Evolutionary conservation across 202 grass and related monocot genomes (phyloP), one percentile per base, ranked within the genome.

Genomic region (Setaria italica): DNA sequence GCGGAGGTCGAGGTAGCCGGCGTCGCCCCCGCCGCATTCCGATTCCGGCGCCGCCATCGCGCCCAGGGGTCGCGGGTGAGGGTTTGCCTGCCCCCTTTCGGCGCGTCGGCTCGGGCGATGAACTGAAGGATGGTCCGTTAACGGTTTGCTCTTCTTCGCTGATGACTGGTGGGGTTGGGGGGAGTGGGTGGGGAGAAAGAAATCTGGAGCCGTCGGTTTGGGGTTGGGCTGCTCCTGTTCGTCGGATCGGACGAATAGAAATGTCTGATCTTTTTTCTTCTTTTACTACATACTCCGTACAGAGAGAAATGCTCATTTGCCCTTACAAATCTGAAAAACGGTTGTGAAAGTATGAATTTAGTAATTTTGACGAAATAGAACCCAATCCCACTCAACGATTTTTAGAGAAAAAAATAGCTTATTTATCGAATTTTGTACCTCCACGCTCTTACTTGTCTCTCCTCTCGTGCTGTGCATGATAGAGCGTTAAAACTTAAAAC

Each of bases 21-120:
- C 87, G 2, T 92, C 93, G 6, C 46, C 85, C 14, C 76, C 42
- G 20, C 85, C 34, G 80, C 90, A 81, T 91, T 95, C 93, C 84
- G 77, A 76, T 88, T 90, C 91, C 84, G 80, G 73, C 54, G 84
- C 76, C 85, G 79, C 82, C 82, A 82, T 89, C 91, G 86, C 92
- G 32, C 33, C 72, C 25, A 19, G 30, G 50, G 71, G 60, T 87
- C 92, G 89, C 90, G 12, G 73, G 53, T 33, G 84, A 86, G 88
- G 88, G 86, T 84, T 87, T 87, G 25, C 3, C 43, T 30, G 15
- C 64, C 72, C 21, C 19, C 25, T 39, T 14, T 77, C 54, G 34
- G 77, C 72, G 50, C 17, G 50, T 55, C 71, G 50, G 48, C 71
- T 50, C 71, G 16, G 71, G 71, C 71, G 71, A 74, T 35, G 71